These are phyloP conservation scores for Zygosaccharomyces rouxii DNA, from an alignment of 805 yeast species.

Conservation along the genomic window DNA sequence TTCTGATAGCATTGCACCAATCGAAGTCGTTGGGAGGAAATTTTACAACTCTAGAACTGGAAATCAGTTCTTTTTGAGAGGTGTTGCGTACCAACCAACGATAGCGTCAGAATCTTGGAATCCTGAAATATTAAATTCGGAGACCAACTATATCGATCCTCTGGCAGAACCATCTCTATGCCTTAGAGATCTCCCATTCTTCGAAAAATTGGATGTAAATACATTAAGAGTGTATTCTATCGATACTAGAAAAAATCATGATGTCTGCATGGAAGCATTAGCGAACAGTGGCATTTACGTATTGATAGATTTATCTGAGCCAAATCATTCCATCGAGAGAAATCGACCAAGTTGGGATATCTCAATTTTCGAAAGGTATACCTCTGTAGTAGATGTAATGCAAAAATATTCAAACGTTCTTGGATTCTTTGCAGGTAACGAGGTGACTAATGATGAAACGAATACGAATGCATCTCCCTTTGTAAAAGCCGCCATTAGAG, in stretches of 20 bases:
- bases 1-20: conserved; percentile 28
- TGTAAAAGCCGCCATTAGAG: conserved; percentile 95
- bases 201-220: conserved; percentile 64
- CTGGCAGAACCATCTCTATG: conserved; percentile 67
- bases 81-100: conserved; percentile 82
- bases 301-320: conserved; percentile 85
- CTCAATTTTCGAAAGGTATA: conserved; percentile 69
- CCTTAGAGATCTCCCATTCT: conserved; percentile 76
- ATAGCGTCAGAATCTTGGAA: conserved; percentile 37
- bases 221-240: conserved; percentile 83
- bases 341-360: conserved; percentile 74
- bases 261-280: conserved; percentile 68
- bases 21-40: conserved; percentile 66
- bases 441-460: conserved; percentile 78
- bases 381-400: conserved; percentile 75
- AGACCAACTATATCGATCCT: conserved; percentile 57
- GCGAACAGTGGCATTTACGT: conserved; percentile 88
- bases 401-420: conserved; percentile 72
- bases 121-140: conserved; percentile 14
- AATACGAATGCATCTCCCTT: conserved; percentile 90
- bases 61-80: conserved; percentile 80
- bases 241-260: conserved; percentile 67
- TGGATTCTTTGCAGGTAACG: conserved; percentile 98
- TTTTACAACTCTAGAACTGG: conserved; percentile 71
- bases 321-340: conserved; percentile 71